Percentiles rank a stretch among this genome's conserved stretches.
phyloP scores from a whole-genome alignment of 2,329 filamentous ascomycete species.

The Phialophora macrospora region DNA sequence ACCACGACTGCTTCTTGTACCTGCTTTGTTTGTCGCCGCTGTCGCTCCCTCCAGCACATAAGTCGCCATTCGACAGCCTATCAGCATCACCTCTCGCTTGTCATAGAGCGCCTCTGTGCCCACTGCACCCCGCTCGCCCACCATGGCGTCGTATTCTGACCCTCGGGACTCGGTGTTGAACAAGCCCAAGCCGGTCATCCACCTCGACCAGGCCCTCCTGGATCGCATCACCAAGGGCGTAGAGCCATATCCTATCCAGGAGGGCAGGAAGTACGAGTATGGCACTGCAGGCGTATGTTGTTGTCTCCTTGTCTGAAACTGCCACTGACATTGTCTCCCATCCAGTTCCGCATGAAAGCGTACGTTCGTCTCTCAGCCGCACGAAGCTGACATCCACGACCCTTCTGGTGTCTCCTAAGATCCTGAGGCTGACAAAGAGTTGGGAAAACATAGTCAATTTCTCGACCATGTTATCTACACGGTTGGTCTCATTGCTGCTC shows the following conservation, averaged over 20 bases:
- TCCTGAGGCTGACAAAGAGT: slow-evolving; percentile 41
- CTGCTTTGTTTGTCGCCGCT: slow-evolving; percentile 6
- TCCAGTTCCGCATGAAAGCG: slow-evolving; percentile 72
- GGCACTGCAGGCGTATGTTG: slow-evolving; percentile 65
- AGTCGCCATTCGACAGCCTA: not conserved
- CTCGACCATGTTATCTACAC: slow-evolving; percentile 73
- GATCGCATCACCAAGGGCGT: slow-evolving; percentile 55
- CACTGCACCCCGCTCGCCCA: not conserved
- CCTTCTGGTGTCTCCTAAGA: slow-evolving; percentile 42
- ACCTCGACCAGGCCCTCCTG: slow-evolving; percentile 44
- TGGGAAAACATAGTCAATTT: slow-evolving; percentile 57
- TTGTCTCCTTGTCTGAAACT: slow-evolving; percentile 6
- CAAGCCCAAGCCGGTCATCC: slow-evolving; percentile 38
- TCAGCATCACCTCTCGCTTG: not conserved
- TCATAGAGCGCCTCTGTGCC: not conserved
- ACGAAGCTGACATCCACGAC: slow-evolving; percentile 38
- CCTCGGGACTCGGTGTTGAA: slow-evolving; percentile 38
- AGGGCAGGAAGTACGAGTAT: slow-evolving; percentile 60
- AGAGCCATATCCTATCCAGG: slow-evolving; percentile 55
- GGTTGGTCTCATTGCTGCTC: slow-evolving; percentile 83
- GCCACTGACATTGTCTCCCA: slow-evolving; percentile 35
- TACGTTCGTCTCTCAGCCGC: slow-evolving; percentile 49
- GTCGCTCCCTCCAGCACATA: not conserved
- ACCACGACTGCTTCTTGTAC: slow-evolving; percentile 6
- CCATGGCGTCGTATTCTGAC: slow-evolving; percentile 30